A percentile compares a stretch with the other conserved stretches of the same genome.
Evolutionary conservation across 108 stramenopile species (phyloP).

Genomic region (Aurantiochytrium sp.): DNA sequence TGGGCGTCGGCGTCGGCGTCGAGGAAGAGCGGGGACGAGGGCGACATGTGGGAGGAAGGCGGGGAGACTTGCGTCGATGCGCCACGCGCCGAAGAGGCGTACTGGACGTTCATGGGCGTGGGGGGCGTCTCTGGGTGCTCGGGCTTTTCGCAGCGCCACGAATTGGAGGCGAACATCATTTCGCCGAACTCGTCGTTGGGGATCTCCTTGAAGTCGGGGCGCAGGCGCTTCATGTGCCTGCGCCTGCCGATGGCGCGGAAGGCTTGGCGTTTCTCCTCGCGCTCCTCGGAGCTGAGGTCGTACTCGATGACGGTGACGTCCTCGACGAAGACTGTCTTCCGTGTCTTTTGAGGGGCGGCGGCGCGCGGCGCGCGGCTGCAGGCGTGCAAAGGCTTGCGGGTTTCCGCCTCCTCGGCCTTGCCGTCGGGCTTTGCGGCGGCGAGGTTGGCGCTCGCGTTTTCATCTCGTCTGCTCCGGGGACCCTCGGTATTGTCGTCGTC

Average conservation of each 20-base stretch:
- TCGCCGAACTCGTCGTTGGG: neutral
- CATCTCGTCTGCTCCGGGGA: too few species aligned
- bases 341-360: neutral
- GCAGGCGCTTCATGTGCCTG: conserved; percentile 6
- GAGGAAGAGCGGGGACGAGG: neutral
- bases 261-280: neutral
- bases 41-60: neutral
- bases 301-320: conserved; percentile 20
- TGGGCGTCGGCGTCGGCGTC: too few species aligned
- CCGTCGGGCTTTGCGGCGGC: too few species aligned
- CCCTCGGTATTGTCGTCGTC: too few species aligned
- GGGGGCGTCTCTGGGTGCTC: neutral
- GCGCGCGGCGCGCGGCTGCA: neutral
- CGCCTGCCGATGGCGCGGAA: conserved; percentile 7
- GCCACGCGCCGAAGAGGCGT: neutral
- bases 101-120: neutral
- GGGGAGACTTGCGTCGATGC: neutral
- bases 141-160: neutral
- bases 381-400: too few species aligned
- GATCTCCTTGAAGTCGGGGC: neutral
- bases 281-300: neutral
- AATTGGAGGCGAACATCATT: neutral
- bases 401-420: too few species aligned
- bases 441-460: too few species aligned
- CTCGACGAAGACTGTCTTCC: neutral